Evolutionary conservation across 495 filamentous ascomycete genomes (phyloP).

Genomic region (Podospora sp.): DNA sequence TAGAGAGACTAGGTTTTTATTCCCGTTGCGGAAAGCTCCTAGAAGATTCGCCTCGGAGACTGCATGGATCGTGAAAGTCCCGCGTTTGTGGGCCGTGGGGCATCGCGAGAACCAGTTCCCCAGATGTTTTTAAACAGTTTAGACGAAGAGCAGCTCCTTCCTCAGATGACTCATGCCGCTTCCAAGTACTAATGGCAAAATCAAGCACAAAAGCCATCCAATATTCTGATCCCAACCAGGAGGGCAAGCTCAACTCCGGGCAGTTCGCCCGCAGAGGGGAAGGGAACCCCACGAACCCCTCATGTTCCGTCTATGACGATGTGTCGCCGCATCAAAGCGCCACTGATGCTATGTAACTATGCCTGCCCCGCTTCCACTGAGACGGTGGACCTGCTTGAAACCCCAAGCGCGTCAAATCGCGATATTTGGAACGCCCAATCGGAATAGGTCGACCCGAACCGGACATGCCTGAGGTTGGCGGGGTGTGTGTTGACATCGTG

Average conservation of each 20-base stretch:
- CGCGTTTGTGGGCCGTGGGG: background rate
- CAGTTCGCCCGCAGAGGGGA: background rate
- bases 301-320: background rate
- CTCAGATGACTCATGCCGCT: too few relatives aligned
- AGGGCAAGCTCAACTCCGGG: background rate
- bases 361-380: background rate
- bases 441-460: background rate
- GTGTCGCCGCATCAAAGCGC: background rate
- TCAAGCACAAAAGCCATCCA: too few relatives aligned
- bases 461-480: background rate
- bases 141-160: too few relatives aligned
- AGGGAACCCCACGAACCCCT: background rate
- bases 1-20: background rate
- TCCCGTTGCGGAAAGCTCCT: background rate
- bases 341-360: background rate
- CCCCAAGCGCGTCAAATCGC: background rate
- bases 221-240: background rate
- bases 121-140: too few relatives aligned
- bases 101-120: too few relatives aligned
- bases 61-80: background rate
- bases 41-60: background rate
- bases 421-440: background rate
- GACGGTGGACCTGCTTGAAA: background rate
- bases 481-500: background rate
- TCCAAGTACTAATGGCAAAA: too few relatives aligned